These are phyloP conservation scores for Mycena albidolilacea DNA, from an alignment of 768 basidiomycete species.

Conservation along the genomic window DNA sequence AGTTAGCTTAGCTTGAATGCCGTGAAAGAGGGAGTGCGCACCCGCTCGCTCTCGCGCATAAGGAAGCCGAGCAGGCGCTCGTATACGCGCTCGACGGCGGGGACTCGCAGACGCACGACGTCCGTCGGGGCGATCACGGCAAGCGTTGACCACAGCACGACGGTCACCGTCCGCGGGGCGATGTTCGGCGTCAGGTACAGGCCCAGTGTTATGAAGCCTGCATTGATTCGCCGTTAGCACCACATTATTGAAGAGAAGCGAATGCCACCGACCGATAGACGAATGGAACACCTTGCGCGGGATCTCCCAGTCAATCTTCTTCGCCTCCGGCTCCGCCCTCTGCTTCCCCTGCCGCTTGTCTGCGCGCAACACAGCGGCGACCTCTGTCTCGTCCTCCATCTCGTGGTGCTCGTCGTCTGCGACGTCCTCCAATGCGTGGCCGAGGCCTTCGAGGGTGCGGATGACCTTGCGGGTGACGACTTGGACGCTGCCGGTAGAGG, in stretches of 20 bases:
- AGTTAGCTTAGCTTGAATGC: not conserved
- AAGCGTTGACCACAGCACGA: conserved; percentile 76
- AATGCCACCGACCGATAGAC: conserved; percentile 79
- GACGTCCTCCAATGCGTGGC: conserved; percentile 48
- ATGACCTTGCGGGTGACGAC: conserved; percentile 67
- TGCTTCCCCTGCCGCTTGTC: conserved; percentile 42
- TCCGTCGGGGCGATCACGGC: conserved; percentile 81
- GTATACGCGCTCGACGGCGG: conserved; percentile 77
- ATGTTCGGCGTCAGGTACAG: conserved; percentile 65
- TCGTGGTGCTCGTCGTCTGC: conserved; percentile 47
- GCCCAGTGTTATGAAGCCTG: conserved; percentile 76
- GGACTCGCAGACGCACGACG: conserved; percentile 76
- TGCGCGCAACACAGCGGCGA: conserved; percentile 45
- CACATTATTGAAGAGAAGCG: conserved; percentile 50
- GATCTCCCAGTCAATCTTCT: conserved; percentile 88
- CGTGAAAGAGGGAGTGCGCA: conserved; percentile 45
- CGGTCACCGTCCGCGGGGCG: conserved; percentile 66
- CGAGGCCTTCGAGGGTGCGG: conserved; percentile 62
- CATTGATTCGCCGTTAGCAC: not conserved
- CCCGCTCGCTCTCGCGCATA: conserved; percentile 92
- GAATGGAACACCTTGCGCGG: conserved; percentile 91
- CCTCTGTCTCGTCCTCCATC: conserved; percentile 50
- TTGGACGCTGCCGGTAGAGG: conserved; percentile 55
- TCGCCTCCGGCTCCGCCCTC: conserved; percentile 35
- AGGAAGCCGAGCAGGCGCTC: conserved; percentile 83